Evolutionary conservation across 202 grass and related monocot genomes (phyloP), one percentile per base, ranked within the genome.

Genomic region (Cymbopogon flexuosus): DNA sequence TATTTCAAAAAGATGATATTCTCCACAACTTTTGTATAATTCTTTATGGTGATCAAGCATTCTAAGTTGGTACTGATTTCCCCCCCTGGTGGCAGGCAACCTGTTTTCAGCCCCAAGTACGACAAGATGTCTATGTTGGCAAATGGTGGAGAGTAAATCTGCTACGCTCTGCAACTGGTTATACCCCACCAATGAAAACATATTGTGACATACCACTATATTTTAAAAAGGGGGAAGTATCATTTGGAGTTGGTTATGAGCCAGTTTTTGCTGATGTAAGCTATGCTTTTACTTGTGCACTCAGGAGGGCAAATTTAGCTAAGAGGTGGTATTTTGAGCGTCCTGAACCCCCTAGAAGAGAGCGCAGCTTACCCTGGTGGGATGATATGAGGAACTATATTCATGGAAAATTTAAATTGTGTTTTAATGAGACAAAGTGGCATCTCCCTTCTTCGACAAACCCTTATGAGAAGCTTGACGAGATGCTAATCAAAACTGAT

Each of bases 341-440:
- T 67, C 72, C 77, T 40, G 79, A 90, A 36, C 81, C 90, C 52
- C 95, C 92, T 65, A 98, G 91, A 91, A 94, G 69, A 57, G 95
- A 98, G 61, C 90, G 92, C 37, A 98, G 95, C 76, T 90, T 98
- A 83, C 95, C 95, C 34, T 98, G 95, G 95, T 98, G 95, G 95
- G 95, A 98, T 88, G 95, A 98, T 81, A 94, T 94, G 92, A 84
- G 95, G 69, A 94, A 98, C 51, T 98, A 98, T 79, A 93, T 98
- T 84, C 95, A 98, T 21, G 95, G 95, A 22, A 91, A 86, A 70
- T 88, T 81, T 87, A 85, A 84, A 22, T 85, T 98, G 78, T 74
- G 84, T 89, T 89, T 98, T 68, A 70, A 30, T 83, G 79, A 83
- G 79, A 92, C 92, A 61, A 83, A 66, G 68, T 94, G 86, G 92